phyloP scores from a whole-genome alignment of 179 eudicot genomes.

The Vitellaria paradoxa region DNA sequence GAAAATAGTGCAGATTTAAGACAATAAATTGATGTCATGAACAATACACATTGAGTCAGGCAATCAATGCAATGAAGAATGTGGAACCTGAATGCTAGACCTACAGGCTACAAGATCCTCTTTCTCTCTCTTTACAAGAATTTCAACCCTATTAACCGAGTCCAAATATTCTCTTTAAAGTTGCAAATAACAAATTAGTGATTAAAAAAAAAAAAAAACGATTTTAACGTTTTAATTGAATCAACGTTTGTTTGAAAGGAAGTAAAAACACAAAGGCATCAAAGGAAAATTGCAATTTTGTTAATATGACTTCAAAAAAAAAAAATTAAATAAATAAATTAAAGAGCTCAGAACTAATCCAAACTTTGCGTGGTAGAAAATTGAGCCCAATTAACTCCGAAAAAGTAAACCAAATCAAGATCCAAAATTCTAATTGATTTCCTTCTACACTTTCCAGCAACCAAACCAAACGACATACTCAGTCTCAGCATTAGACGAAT shows the following conservation, averaged over 20 bases:
- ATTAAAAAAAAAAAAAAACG: background rate
- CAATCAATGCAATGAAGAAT: background rate
- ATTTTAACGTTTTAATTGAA: background rate
- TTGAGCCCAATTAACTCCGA: background rate
- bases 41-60: background rate
- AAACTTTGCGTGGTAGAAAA: too few species aligned
- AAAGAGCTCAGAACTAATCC: too few species aligned
- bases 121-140: background rate
- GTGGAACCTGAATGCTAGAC: background rate
- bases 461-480: too few species aligned
- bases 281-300: background rate
- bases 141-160: background rate
- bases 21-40: background rate
- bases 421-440: background rate
- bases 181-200: background rate
- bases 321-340: background rate
- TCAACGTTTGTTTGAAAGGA: background rate
- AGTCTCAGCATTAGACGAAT: background rate
- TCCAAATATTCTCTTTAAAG: background rate
- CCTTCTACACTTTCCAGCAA: background rate
- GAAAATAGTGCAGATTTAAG: background rate
- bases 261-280: background rate
- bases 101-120: background rate
- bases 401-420: background rate
- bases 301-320: background rate